Evolutionary conservation across 192 early-diverging fungal genomes (phyloP), one percentile per base, ranked within the genome.

Genomic region (Gonapodya prolifera): DNA sequence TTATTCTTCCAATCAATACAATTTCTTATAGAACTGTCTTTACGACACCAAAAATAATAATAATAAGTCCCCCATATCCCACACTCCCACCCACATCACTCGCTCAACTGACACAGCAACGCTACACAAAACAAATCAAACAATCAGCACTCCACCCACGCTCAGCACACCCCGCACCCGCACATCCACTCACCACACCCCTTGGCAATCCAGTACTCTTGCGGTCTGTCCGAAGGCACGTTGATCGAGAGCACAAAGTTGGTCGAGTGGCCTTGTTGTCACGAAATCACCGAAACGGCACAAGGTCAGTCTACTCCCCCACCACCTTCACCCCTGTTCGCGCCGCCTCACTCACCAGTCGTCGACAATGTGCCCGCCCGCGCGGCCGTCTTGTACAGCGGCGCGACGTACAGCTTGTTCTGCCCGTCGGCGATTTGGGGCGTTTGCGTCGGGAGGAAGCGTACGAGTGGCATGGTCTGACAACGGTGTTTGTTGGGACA

Each of bases 311-410:
- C 33, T 29, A 1, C 36, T 75, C 2, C 36, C 23, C 23, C 29
- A 30, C 23, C 1, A 75, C 1, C 30, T 1, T 1, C 32, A 70
- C 32, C 30, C 1, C 30, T 30, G 1, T 1, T 70, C 30, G 32
- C 32, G 32, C 30, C 30, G 1, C 34, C 35, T 70, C 76, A 16
- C 45, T 61, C 45, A 61, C 45, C 88, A 34, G 88, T 89, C 31
- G 88, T 88, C 18, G 86, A 85, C 35, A 89, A 81, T 1, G 87
- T 89, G 23, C 88, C 88, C 28, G 88, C 88, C 1, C 88, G 78
- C 28, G 86, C 88, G 13, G 86, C 84, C 17, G 88, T 89, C 77
- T 89, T 89, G 82, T 89, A 89, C 28, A 89, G 83, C 8, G 88
- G 88, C 76, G 82, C 84, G 18, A 85, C 82, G 80, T 88, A 89